Evolutionary conservation across 75 land plant species (phyloP), one percentile per base, ranked within the genome.

Genomic region (Chamaecyparis obtusa): DNA sequence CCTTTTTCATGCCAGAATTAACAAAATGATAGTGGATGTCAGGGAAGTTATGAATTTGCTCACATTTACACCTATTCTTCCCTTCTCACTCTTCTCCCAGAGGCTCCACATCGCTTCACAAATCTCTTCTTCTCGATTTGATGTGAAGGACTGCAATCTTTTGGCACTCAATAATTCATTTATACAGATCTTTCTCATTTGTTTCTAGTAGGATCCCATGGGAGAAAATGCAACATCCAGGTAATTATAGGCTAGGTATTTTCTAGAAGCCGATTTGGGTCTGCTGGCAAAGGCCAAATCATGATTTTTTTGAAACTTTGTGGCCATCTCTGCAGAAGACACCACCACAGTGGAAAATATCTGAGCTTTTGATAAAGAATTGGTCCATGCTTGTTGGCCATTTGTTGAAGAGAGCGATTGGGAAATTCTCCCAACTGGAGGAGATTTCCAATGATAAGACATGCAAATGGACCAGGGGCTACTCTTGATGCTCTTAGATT

Each of bases 161-260:
- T 89, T 41, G 48, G 90, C 51, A 32, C 90, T 84, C 21, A 90
- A 83, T 9, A 90, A 89, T 89, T 90, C 91, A 30, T 35, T 43
- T 36, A 83, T 48, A 69, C 85, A 90, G 83, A 90, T 84, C 83
- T 90, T 90, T 60, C 75, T 64, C 49, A 89, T 54, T 37, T 41
- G 86, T 14, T 39, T 51, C 89, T 67, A 85, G 87, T 88, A 64
- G 17, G 74, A 51, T 43, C 90, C 87, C 44, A 69, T 84, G 27
- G 90, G 85, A 39, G 87, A 46, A 44, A 74, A 90, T 16, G 35
- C 86, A 15, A 90, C 33, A 17, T 77, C 71, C 35, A 41, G 17
- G 43, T 32, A 57, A 41, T 85, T 75, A 87, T 88, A 88, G 67
- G 74, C 84, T 17, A 79, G 33, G 24, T 16, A 37, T 78, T 46